These are phyloP conservation scores for Pseudogymnoascus sp. DNA, from an alignment of 2,329 filamentous ascomycete genomes.

Conservation along the genomic window DNA sequence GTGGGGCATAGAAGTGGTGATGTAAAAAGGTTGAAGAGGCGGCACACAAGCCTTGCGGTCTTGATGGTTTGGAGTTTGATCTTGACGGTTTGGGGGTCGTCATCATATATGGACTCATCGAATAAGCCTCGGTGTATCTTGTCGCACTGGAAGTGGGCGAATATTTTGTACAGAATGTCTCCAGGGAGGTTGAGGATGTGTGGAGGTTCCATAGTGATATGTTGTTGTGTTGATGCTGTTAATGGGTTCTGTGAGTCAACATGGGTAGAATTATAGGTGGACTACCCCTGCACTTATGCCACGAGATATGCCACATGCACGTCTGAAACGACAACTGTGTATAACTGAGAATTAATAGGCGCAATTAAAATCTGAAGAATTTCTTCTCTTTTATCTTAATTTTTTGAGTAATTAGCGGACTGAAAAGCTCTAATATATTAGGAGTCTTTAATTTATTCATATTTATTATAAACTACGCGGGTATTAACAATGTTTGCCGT, in stretches of 20 bases:
- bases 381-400: not conserved
- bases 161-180: slow-evolving; percentile 1
- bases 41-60: not conserved
- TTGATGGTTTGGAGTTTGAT: not conserved
- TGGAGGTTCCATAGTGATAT: not conserved
- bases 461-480: not conserved
- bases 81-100: not conserved
- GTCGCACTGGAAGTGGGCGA: not conserved
- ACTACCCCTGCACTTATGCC: not conserved
- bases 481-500: not conserved
- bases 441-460: not conserved
- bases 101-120: not conserved
- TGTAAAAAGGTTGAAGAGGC: not conserved
- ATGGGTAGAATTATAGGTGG: not conserved
- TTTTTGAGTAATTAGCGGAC: not conserved
- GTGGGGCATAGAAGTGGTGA: not conserved
- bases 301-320: not conserved
- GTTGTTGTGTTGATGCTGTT: not conserved
- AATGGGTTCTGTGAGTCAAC: not conserved
- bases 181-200: not conserved
- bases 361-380: not conserved
- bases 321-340: too few species aligned
- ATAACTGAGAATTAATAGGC: not conserved
- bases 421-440: not conserved
- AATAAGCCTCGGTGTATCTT: not conserved